A percentile compares a stretch with the other conserved stretches of the same genome.
Conservation (phyloP, 2,329 filamentous ascomycete species). For the Trichoderma sp. region DNA sequence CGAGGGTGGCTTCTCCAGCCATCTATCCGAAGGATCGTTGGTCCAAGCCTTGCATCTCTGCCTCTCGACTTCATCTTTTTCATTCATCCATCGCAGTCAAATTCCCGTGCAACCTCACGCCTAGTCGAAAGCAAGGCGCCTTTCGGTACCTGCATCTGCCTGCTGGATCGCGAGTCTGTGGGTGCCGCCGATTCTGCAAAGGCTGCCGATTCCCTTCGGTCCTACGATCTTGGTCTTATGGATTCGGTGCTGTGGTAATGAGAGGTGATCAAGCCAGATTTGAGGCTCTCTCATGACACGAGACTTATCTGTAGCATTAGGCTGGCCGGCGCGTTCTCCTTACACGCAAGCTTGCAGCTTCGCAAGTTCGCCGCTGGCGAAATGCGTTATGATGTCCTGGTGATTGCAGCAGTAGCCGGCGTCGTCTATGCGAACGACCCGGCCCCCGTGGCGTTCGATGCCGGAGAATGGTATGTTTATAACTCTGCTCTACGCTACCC, state of each 20-base stretch:
- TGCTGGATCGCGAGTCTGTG: constrained; percentile 13
- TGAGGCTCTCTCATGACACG: constrained; percentile 13
- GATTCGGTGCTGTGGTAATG: constrained; percentile 9
- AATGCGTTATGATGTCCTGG: constrained; percentile 28
- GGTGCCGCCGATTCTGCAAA: background rate
- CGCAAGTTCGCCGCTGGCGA: constrained; percentile 22
- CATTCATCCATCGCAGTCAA: constrained; percentile 2
- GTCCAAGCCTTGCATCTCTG: constrained; percentile 10
- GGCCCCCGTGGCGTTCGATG: constrained; percentile 32
- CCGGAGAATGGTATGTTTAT: constrained; percentile 33
- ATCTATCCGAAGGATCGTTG: constrained; percentile 8
- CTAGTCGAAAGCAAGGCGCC: background rate
- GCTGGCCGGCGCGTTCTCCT: constrained; percentile 6
- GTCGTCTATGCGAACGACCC: constrained; percentile 29
- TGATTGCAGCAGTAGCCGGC: constrained; percentile 22
- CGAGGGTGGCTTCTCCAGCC: constrained; percentile 9
- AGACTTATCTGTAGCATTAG: background rate
- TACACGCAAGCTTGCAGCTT: background rate
- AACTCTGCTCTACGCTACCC: background rate
- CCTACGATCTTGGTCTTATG: constrained; percentile 14
- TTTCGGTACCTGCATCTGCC: background rate
- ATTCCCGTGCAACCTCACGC: background rate
- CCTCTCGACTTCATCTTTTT: constrained; percentile 1
- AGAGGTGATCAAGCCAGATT: background rate
- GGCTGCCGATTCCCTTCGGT: background rate